phyloP scores from a whole-genome alignment of 1,284 basidiomycete species.

The Fomes fomentarius region DNA sequence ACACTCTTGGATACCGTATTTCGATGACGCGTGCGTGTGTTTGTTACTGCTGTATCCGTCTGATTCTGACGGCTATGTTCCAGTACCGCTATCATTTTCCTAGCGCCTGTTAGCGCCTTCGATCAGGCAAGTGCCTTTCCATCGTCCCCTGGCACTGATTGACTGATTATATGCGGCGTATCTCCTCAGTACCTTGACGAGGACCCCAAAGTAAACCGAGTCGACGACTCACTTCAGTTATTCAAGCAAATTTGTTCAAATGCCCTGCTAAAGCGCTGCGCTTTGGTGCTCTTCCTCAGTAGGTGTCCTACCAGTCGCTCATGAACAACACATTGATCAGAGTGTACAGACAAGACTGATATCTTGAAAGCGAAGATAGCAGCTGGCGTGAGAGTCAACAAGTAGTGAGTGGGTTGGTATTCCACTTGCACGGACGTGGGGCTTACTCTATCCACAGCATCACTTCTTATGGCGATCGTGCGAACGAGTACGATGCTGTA shows the following conservation, averaged over 20 bases:
- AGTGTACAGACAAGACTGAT: conserved; percentile 70
- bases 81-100: conserved; percentile 79
- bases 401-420: conserved; percentile 60
- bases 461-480: conserved; percentile 77
- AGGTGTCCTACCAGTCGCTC: conserved; percentile 34
- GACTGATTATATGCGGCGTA: conserved; percentile 6
- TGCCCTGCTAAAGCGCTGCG: conserved; percentile 73
- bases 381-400: conserved; percentile 66
- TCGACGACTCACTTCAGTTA: conserved; percentile 82
- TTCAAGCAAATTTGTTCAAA: conserved; percentile 86
- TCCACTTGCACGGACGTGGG: background rate
- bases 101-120: conserved; percentile 85
- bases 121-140: conserved; percentile 60
- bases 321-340: background rate
- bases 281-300: conserved; percentile 82
- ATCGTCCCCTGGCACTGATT: background rate
- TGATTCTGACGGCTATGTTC: background rate
- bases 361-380: conserved; percentile 71
- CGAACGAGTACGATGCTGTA: conserved; percentile 79
- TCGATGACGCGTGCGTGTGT: conserved; percentile 65
- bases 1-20: conserved; percentile 81
- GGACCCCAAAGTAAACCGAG: conserved; percentile 79
- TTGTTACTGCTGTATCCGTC: background rate
- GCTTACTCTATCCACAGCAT: conserved; percentile 50
- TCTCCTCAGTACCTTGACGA: conserved; percentile 73